Evolutionary conservation across 495 filamentous ascomycete genomes (phyloP), one percentile per base, ranked within the genome.

Genomic region (Gamarada debralockiae): DNA sequence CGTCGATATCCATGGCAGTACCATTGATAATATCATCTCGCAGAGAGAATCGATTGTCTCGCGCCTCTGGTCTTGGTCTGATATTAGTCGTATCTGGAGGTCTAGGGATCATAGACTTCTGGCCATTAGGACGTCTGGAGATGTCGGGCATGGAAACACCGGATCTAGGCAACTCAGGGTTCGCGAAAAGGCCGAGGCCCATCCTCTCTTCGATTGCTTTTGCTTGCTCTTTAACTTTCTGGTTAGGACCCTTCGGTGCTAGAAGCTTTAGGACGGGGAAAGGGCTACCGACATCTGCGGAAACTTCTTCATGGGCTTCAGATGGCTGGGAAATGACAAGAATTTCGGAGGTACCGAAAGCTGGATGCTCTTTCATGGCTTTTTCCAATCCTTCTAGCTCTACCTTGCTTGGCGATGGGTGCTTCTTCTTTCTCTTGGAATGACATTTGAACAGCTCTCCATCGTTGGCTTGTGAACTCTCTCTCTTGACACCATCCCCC

Each of bases 1-100:
- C 65, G 41, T 69, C 66, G 31, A 61, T 59, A 38, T 67, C 63
- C 57, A 59, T 63, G 25, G 57, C 50, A 18, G 46, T 50, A 20
- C 45, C 25, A n/a, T 54, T 41, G 3, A 18, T 40, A 36, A 55
- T 29, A 38, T 50, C 34, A 20, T 48, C 14, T 24, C 20, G 13
- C 15, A 24, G 24, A 6, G 40, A 22, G 18, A 20, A 23, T 8
- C 21, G 13, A 17, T 23, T 23, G 20, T 21, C 40, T 22, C 20
- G 17, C 10, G 7, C 13, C 9, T 23, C 40, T 18, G 13, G 15
- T 23, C 40, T 43, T 23, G 40, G 9, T 6, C 13, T 43, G 2
- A 7, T 43, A 7, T 23, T 43, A 7, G 40, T 6, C 6, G 17
- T 3, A 14, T 14, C 36, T 39, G 17, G 5, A 15, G 36, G 36